Evolutionary conservation across 2,329 filamentous ascomycete genomes (phyloP), one percentile per base, ranked within the genome.

Genomic region (Penicillium palitans): DNA sequence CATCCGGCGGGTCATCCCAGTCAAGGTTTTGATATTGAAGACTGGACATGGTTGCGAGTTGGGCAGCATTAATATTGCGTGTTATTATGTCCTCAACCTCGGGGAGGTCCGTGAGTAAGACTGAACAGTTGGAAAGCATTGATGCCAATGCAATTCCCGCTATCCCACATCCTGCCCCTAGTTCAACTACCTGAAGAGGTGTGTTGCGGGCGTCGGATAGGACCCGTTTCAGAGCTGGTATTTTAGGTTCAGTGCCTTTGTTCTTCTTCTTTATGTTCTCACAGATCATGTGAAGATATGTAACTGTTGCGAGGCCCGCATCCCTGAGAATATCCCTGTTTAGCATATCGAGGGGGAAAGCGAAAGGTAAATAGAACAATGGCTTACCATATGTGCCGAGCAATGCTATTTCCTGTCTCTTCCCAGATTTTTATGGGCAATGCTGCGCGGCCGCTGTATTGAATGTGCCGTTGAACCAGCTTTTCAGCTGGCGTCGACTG

Each of bases 371-470:
- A 7, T 9, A 7, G 47, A 42, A 19, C 12, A 61, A 21, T 40
- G 44, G 55, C 74, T 69, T 78, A 87, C 88, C 88, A 90, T 49
- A 90, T 80, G 75, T 90, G 88, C 42, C 87, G 79, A 6, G 88
- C 88, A 67, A 90, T 90, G 69, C 86, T 89, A 67, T 90, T 87
- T 4, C 87, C 87, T 0, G 86, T 88, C 67, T 90, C 88, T 70
- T 90, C 88, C 78, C 84, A 87, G 45, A 90, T 82, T 35, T 73
- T 72, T 10, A 87, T 65, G 15, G 31, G 27, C 15, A 24, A 3
- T 6, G 53, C 17, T 42, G 68, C 68, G 6, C 75, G 66, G 24
- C 74, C 72, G 37, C 73, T 70, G 6, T 74, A 53, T 25, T 46
- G 66, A 8, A 82, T 73, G 15, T 82, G 78, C 61, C 87, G 77